Percentiles rank a stretch among this genome's conserved stretches.
Conservation (phyloP, 352 stramenopile genomes). For the Globisporangium canariense region DNA sequence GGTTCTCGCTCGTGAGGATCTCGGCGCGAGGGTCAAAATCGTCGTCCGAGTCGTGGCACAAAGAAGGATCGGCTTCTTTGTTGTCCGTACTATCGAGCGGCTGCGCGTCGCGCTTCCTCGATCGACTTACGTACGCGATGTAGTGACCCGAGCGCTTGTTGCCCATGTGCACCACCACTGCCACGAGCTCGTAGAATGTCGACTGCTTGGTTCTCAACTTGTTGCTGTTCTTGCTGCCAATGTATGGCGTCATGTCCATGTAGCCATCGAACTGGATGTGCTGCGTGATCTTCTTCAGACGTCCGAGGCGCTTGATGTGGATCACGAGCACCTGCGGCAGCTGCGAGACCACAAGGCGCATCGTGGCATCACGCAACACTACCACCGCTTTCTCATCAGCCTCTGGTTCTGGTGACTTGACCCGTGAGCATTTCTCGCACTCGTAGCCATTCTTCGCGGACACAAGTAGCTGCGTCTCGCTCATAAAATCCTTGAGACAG, state of each 20-base stretch:
- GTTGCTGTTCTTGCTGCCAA: constrained; percentile 13
- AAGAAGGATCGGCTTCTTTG: neutral
- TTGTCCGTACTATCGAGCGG: neutral
- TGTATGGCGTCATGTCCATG: constrained; percentile 52
- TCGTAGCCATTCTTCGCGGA: constrained; percentile 64
- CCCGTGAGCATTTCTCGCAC: constrained; percentile 56
- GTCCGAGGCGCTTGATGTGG: constrained; percentile 62
- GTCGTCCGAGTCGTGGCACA: constrained; percentile 17
- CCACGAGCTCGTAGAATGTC: constrained; percentile 58
- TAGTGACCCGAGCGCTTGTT: constrained; percentile 73
- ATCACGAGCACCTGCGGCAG: constrained; percentile 59
- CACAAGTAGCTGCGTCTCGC: constrained; percentile 44
- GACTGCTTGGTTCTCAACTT: constrained; percentile 20
- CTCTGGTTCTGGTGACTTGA: constrained; percentile 23
- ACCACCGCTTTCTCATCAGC: constrained; percentile 26
- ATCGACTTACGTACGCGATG: constrained; percentile 67
- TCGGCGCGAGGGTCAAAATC: constrained; percentile 24
- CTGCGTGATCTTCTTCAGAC: constrained; percentile 57
- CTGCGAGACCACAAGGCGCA: constrained; percentile 49
- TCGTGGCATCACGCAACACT: constrained; percentile 43
- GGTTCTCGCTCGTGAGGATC: constrained; percentile 23
- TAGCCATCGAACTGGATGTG: constrained; percentile 58
- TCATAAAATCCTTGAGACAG: constrained; percentile 52
- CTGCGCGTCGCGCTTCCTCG: constrained; percentile 28
- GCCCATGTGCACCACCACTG: constrained; percentile 69